Evolutionary conservation across 306 rosid species (phyloP).

Genomic region (Cucurbita pepo): DNA sequence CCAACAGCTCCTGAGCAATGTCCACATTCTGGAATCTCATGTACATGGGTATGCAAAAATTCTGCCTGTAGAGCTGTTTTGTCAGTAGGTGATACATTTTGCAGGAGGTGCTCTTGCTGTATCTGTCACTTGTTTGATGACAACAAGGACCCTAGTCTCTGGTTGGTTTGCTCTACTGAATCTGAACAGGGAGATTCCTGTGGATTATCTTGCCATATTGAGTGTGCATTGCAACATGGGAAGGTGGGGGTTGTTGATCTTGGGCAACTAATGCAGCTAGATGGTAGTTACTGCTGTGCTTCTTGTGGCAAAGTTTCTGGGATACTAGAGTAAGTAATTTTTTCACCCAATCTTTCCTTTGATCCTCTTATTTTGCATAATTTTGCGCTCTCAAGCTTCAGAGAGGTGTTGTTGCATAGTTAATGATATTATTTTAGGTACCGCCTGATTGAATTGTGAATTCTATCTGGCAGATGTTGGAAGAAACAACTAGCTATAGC

Average conservation of each 20-base stretch:
- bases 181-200: constrained; percentile 71
- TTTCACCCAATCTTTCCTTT: constrained; percentile 1
- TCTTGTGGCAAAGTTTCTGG: constrained; percentile 97
- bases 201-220: constrained; percentile 94
- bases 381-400: neutral
- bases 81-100: constrained; percentile 76
- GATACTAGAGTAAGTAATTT: constrained; percentile 72
- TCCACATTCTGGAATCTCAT: constrained; percentile 44
- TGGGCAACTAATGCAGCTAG: constrained; percentile 92
- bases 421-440: neutral
- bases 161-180: constrained; percentile 88
- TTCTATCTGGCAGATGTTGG: constrained; percentile 56
- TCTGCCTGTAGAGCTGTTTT: constrained; percentile 96
- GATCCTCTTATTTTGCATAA: neutral
- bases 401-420: neutral
- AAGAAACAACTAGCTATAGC: constrained; percentile 86
- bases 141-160: constrained; percentile 98
- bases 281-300: constrained; percentile 98
- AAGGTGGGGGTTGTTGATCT: constrained; percentile 97
- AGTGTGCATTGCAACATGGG: constrained; percentile 80
- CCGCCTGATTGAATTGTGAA: neutral
- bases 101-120: constrained; percentile 98
- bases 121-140: constrained; percentile 95
- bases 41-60: constrained; percentile 89
- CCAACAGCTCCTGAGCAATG: constrained; percentile 44